Evolutionary conservation across 305 asterid species (phyloP).

Genomic region (Fraxinus xanthoxyloides): DNA sequence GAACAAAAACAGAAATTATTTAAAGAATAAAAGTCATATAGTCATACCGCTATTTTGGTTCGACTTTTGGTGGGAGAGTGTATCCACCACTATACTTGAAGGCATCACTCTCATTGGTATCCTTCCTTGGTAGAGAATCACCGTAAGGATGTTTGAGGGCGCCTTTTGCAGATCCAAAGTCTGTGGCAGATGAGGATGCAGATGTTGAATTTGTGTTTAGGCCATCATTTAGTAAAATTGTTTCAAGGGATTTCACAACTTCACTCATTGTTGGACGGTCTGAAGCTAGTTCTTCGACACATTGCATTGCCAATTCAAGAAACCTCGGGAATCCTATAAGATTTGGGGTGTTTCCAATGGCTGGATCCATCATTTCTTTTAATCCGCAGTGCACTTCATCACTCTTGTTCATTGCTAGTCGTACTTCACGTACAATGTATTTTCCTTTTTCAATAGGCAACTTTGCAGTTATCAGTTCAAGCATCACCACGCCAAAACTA

Average conservation of each 20-base stretch:
- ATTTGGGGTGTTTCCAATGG: constrained; percentile 41
- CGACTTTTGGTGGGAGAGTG: constrained; percentile 45
- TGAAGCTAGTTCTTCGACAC: constrained; percentile 84
- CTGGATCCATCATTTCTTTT: constrained; percentile 62
- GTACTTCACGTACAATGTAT: constrained; percentile 74
- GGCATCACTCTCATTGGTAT: constrained; percentile 39
- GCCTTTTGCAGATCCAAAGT: constrained; percentile 52
- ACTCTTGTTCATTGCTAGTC: constrained; percentile 46
- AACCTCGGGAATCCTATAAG: constrained; percentile 63
- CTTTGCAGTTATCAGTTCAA: constrained; percentile 75
- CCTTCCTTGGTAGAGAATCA: constrained; percentile 30
- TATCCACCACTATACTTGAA: constrained; percentile 68
- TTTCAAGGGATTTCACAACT: constrained; percentile 70
- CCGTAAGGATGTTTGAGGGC: constrained; percentile 51
- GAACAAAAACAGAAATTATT: not conserved
- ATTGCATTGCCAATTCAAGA: constrained; percentile 76
- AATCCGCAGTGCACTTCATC: constrained; percentile 63
- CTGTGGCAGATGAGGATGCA: constrained; percentile 75
- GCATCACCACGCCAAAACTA: constrained; percentile 95
- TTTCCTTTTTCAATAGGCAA: constrained; percentile 87
- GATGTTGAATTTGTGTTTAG: constrained; percentile 68
- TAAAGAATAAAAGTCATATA: not conserved
- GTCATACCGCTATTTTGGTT: constrained; percentile 26
- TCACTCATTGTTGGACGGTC: constrained; percentile 90
- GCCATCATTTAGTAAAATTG: constrained; percentile 68